These are phyloP conservation scores for Verticillium nubilum DNA, from an alignment of 2,329 filamentous ascomycete genomes.

Conservation along the genomic window DNA sequence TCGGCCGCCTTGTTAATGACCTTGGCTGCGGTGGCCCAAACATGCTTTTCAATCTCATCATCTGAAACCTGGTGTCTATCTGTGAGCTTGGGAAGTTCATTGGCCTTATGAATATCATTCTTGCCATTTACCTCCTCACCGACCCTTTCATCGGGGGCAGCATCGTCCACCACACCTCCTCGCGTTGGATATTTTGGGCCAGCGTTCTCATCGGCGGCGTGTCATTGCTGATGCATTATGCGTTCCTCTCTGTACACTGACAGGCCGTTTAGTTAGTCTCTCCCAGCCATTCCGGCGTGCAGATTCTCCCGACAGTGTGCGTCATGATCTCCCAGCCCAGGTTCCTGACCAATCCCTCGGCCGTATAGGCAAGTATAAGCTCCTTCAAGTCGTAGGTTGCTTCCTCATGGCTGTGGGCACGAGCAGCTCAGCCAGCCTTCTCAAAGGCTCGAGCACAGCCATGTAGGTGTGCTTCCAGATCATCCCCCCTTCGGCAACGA, in stretches of 20 bases:
- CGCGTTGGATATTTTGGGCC: constrained; percentile 12
- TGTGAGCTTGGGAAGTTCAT: constrained; percentile 36
- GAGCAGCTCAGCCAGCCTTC: too few relatives aligned
- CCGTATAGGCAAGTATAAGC: too few relatives aligned
- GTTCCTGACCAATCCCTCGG: too few relatives aligned
- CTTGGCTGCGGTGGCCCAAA: constrained; percentile 29
- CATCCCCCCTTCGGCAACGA: too few relatives aligned
- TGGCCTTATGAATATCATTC: constrained; percentile 21
- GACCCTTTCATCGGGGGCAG: constrained; percentile 6
- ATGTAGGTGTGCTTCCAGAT: too few relatives aligned
- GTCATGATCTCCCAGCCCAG: too few relatives aligned
- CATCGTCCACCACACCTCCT: constrained; percentile 4
- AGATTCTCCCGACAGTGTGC: too few relatives aligned
- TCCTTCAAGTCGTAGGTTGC: too few relatives aligned
- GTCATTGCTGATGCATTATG: constrained; percentile 12
- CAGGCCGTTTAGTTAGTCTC: too few relatives aligned
- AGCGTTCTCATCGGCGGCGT: constrained; percentile 10
- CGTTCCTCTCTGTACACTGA: constrained; percentile 9
- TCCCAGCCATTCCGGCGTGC: too few relatives aligned
- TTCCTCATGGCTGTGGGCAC: too few relatives aligned
- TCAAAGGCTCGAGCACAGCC: too few relatives aligned
- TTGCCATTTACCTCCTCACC: constrained; percentile 23
- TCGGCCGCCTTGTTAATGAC: constrained; percentile 25
- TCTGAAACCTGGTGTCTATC: constrained; percentile 37
- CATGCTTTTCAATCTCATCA: constrained; percentile 28